Conservation (phyloP, 1,284 basidiomycete genomes). For the Cutaneotrichosporon mucoides region DNA sequence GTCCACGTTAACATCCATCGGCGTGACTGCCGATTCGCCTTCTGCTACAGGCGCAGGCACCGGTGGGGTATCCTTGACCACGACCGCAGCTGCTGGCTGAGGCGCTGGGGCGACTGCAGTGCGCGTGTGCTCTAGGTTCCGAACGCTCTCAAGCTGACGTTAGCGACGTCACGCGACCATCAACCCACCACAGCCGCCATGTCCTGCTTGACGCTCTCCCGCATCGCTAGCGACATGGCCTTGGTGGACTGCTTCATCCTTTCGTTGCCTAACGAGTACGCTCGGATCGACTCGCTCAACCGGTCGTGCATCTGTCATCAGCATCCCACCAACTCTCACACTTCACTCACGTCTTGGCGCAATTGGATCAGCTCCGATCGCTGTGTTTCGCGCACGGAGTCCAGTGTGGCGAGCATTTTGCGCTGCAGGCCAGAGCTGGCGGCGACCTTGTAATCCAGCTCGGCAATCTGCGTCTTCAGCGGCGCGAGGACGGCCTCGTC, state of each 20-base stretch:
- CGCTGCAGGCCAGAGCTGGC: neutral
- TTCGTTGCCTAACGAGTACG: neutral
- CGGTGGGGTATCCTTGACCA: neutral
- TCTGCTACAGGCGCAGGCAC: neutral
- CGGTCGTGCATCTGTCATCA: neutral
- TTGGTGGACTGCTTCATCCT: constrained; percentile 1
- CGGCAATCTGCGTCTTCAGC: neutral
- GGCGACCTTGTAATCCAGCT: neutral
- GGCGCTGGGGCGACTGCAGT: neutral
- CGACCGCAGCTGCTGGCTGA: neutral
- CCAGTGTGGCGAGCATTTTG: neutral
- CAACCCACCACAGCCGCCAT: neutral
- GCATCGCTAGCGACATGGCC: neutral
- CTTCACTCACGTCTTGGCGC: neutral
- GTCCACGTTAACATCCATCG: neutral
- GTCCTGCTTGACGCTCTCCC: neutral
- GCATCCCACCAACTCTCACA: neutral
- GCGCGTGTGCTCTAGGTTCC: neutral
- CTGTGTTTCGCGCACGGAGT: neutral
- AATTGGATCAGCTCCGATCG: neutral
- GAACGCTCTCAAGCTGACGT: neutral
- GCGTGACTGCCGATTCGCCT: neutral
- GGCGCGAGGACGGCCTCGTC: neutral
- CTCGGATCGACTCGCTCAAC: neutral
- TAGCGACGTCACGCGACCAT: neutral